Conservation (phyloP, 257 asterid genomes). For the Solanum ossicruentum region DNA sequence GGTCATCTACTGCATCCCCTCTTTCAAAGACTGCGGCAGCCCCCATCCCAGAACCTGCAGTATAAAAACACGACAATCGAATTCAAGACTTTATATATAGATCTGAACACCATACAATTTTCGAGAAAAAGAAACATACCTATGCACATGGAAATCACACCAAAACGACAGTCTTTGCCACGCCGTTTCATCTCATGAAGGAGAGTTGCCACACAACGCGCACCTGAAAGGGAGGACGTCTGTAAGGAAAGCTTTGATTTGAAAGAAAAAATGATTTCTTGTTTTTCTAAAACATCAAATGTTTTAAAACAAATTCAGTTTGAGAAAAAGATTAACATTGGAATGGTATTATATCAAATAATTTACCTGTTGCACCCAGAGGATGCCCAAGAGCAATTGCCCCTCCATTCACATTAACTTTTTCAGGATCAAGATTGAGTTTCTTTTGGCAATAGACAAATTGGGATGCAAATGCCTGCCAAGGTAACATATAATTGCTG, state of each 20-base stretch:
- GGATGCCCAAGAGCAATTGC: conserved; percentile 98
- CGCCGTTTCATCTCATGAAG: conserved; percentile 90
- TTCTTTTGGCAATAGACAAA: conserved; percentile 73
- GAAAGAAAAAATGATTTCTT: not conserved
- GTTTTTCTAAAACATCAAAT: not conserved
- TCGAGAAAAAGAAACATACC: conserved; percentile 19
- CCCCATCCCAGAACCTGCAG: conserved; percentile 87
- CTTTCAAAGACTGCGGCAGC: conserved; percentile 92
- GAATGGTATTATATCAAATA: not conserved
- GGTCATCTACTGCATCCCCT: conserved; percentile 62
- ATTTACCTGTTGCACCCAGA: conserved; percentile 76
- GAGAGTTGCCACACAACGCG: conserved; percentile 79
- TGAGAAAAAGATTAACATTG: not conserved
- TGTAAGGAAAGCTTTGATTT: not conserved
- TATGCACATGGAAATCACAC: conserved; percentile 94
- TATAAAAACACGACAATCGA: not conserved
- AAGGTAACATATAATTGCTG: not conserved
- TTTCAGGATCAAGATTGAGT: conserved; percentile 60
- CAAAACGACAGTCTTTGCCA: conserved; percentile 77
- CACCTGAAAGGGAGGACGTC: conserved; percentile 32
- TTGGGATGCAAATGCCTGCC: conserved; percentile 93
- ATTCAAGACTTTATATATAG: not conserved
- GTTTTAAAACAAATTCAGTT: not conserved
- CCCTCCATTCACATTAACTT: conserved; percentile 89
- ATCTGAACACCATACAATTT: not conserved